These are phyloP conservation scores for Thelonectria rubi DNA, from an alignment of 2,329 filamentous ascomycete species.

Conservation along the genomic window DNA sequence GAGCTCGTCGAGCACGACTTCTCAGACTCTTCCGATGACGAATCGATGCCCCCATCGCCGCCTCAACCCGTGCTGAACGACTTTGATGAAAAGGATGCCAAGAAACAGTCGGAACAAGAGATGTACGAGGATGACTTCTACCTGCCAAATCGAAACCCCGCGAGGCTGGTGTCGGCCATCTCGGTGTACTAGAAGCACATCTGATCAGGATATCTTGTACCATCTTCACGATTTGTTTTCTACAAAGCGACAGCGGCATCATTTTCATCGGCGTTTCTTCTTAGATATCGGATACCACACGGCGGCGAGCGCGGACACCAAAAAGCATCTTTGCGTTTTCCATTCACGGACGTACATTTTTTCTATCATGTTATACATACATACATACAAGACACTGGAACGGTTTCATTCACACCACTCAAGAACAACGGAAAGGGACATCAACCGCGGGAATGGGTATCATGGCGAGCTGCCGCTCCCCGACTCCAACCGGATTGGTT, in stretches of 20 bases:
- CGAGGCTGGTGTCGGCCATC: constrained; percentile 63
- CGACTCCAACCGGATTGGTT: constrained; percentile 21
- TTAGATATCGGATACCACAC: constrained; percentile 43
- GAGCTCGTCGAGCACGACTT: constrained; percentile 75
- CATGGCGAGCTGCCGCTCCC: constrained; percentile 37
- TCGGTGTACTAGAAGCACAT: constrained; percentile 60
- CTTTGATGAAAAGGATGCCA: constrained; percentile 67
- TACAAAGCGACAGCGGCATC: constrained; percentile 43
- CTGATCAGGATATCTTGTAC: constrained; percentile 28
- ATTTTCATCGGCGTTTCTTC: constrained; percentile 39
- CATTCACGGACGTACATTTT: not conserved
- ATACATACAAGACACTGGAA: constrained; percentile 11
- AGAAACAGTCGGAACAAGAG: constrained; percentile 54
- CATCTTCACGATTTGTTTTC: constrained; percentile 39
- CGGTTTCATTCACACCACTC: constrained; percentile 34
- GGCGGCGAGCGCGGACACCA: constrained; percentile 26
- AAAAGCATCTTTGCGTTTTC: constrained; percentile 35
- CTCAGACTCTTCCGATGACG: constrained; percentile 76
- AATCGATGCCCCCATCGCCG: constrained; percentile 80
- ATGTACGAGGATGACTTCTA: constrained; percentile 65
- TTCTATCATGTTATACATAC: constrained; percentile 7
- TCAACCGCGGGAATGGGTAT: constrained; percentile 29
- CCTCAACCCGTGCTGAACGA: constrained; percentile 63
- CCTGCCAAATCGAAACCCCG: constrained; percentile 60
- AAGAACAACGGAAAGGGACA: constrained; percentile 29